Base-by-base conservation (phyloP, 352 stramenopile genomes). In the Phytophthora parvispora region DNA sequence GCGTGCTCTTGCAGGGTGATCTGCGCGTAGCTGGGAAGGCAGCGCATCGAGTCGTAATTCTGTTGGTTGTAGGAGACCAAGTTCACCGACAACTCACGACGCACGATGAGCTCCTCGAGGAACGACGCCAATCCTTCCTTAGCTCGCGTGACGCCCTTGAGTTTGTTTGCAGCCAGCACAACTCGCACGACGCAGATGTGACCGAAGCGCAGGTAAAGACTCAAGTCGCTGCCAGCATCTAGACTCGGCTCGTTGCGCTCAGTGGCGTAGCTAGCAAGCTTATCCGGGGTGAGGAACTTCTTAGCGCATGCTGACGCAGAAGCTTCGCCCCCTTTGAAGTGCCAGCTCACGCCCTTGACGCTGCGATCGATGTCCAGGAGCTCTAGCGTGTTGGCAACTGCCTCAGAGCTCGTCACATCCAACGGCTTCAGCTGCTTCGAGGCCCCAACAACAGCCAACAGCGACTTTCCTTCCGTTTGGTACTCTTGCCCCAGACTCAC, bases 71-170 rank as follows among this genome's bases (percentile, higher is more conserved):
- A 99, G 48, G 97, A 98, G 25, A 97, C 94, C 78, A 99, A 97
- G 76, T 99, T 99, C 73, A 99, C 92, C 1, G 95, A 93, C 9
- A 99, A 75, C 77, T 99, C 98, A 18, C 97, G 82, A 3, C 98
- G 94, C 7, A 99, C 93, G 24, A 99, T 96, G 34, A 97, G 82
- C 80, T 99, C 98, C 86, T 99, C 98, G 2, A 99, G 82, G 75
- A 99, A 99, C 28, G 92, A 88, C 12, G 97, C 90, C 12, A 95
- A 89, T 9, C 91, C 91, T 40, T 81, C 71, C 84, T 90, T 85
- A 18, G 77, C 69, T n/a, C 60, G 85, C 7, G 80, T 60, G 45
- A 97, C 75, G 18, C 81, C 86, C 51, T 96, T 98, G 6, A 88
- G 51, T 83, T 87, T 86, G 24, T 84, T 66, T 13, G 81, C 83